Evolutionary conservation across 805 yeast genomes (phyloP).

Genomic region (Naumovozyma castellii): DNA sequence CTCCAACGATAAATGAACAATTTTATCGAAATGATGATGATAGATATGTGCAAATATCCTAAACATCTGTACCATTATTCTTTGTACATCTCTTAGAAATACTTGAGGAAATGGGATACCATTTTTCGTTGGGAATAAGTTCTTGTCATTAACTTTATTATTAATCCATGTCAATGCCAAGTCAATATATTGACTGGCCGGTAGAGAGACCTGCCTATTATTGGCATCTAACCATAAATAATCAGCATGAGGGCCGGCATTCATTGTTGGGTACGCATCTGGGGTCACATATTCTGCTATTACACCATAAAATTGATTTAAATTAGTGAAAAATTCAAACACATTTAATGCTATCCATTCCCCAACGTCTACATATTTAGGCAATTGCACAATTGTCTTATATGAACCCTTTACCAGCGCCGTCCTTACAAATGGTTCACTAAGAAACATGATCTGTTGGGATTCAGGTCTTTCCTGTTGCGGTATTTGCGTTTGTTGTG

Average conservation of each 20-base stretch:
- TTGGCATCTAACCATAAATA: slow-evolving; percentile 82
- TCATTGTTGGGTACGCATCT: slow-evolving; percentile 85
- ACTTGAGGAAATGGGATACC: slow-evolving; percentile 85
- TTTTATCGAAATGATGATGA: slow-evolving; percentile 87
- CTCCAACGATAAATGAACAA: slow-evolving; percentile 84
- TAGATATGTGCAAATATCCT: slow-evolving; percentile 92
- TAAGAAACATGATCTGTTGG: slow-evolving; percentile 47
- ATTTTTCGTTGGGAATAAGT: slow-evolving; percentile 81
- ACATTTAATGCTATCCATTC: slow-evolving; percentile 95
- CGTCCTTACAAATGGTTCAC: slow-evolving; percentile 89
- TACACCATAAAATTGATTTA: slow-evolving; percentile 85
- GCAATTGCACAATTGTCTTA: slow-evolving; percentile 88
- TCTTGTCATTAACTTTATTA: slow-evolving; percentile 78
- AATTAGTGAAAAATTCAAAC: slow-evolving; percentile 77
- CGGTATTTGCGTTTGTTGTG: slow-evolving; percentile 3
- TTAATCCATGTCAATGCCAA: slow-evolving; percentile 85
- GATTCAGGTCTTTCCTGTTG: slow-evolving; percentile 11
- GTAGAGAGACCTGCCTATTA: slow-evolving; percentile 73
- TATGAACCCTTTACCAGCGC: slow-evolving; percentile 94
- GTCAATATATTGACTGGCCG: slow-evolving; percentile 90
- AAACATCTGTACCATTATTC: slow-evolving; percentile 85
- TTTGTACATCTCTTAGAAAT: slow-evolving; percentile 72
- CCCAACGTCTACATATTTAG: slow-evolving; percentile 86
- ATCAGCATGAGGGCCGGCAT: slow-evolving; percentile 87
- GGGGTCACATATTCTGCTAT: slow-evolving; percentile 86